Evolutionary conservation across 2,329 filamentous ascomycete genomes (phyloP).

Genomic region (Davidsoniella neocaledoniae): DNA sequence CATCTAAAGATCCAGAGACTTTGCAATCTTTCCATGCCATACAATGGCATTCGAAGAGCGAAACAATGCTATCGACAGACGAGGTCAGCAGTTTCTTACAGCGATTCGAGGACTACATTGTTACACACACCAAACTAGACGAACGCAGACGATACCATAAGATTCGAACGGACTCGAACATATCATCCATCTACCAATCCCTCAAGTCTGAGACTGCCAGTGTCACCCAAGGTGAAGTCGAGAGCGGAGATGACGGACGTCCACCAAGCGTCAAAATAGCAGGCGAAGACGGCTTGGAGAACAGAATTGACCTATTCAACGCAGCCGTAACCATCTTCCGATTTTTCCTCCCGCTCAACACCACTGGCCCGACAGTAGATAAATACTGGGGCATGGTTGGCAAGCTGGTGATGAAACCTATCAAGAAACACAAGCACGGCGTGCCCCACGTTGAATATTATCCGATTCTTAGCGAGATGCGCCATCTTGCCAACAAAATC

Average conservation of each 20-base stretch:
- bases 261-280: background rate
- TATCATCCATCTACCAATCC: background rate
- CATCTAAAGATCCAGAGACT: background rate
- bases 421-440: background rate
- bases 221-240: background rate
- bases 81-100: background rate
- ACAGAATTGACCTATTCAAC: constrained; percentile 25
- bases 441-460: background rate
- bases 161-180: background rate
- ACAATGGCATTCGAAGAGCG: background rate
- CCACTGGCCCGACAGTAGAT: constrained; percentile 21
- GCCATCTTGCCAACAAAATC: background rate
- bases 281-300: constrained; percentile 17
- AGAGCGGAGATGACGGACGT: background rate
- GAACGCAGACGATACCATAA: background rate
- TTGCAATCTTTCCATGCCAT: background rate
- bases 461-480: background rate
- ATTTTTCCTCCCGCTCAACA: constrained; percentile 25
- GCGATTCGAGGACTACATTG: background rate
- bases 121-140: background rate
- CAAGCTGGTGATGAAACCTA: background rate
- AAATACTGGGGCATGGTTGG: constrained; percentile 16
- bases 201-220: background rate
- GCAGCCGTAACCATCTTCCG: constrained; percentile 23
- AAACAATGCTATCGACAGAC: background rate